A percentile compares a stretch with the other conserved stretches of the same genome.
These are phyloP conservation scores for Kwoniella botswanensis DNA, from an alignment of 768 basidiomycete species.

Conservation along the genomic window DNA sequence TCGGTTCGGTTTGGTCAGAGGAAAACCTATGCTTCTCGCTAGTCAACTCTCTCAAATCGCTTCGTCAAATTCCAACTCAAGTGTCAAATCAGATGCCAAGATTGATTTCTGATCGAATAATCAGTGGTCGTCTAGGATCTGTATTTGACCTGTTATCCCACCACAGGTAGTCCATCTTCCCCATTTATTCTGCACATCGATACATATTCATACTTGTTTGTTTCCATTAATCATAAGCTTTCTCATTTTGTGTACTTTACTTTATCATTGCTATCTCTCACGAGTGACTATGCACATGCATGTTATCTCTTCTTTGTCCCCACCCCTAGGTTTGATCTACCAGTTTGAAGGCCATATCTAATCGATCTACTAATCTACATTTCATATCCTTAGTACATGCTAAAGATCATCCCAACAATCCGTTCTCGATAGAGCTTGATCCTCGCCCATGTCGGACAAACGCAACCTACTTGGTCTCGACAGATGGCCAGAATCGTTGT, in stretches of 20 bases:
- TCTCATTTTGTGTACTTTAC: background rate
- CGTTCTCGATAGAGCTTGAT: background rate
- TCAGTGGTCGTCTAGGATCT: too few species aligned
- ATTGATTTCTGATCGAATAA: slow-evolving; percentile 48
- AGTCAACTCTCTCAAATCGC: slow-evolving; percentile 48
- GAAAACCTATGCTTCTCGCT: slow-evolving; percentile 40
- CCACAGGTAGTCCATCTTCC: too few species aligned
- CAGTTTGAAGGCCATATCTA: too few species aligned
- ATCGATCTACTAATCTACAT: too few species aligned
- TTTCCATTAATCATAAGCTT: background rate
- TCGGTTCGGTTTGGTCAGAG: too few species aligned
- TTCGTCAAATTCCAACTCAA: slow-evolving; percentile 28
- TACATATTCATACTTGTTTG: background rate
- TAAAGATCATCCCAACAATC: background rate
- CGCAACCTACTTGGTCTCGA: background rate
- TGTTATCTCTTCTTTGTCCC: background rate
- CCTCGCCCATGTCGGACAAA: too few species aligned
- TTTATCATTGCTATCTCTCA: background rate
- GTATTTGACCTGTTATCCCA: too few species aligned
- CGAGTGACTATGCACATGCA: slow-evolving; percentile 1
- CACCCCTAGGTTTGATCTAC: too few species aligned
- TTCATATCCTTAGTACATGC: too few species aligned
- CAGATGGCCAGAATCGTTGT: slow-evolving; percentile 38
- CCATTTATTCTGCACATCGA: background rate
- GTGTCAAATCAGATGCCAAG: slow-evolving; percentile 37